These are phyloP conservation scores for Lichtheimia hyalospora DNA, from an alignment of 371 early-diverging fungal species.

Conservation along the genomic window DNA sequence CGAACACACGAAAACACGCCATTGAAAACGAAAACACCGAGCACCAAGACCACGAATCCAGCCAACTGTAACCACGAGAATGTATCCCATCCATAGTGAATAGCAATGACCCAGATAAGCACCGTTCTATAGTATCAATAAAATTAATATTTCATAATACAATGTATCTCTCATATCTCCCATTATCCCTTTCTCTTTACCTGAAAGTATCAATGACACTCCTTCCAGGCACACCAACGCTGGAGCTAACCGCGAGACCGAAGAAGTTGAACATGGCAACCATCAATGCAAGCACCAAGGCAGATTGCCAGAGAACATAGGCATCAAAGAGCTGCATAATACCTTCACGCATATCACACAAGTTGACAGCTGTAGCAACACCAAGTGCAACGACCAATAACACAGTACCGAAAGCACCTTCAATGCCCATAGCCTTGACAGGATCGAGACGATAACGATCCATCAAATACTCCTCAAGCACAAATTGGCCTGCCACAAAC, in stretches of 20 bases:
- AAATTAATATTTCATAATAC: neutral
- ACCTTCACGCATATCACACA: slow-evolving; percentile 28
- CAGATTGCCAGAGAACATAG: slow-evolving; percentile 38
- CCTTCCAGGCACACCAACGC: slow-evolving; percentile 41
- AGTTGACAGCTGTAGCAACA: slow-evolving; percentile 23
- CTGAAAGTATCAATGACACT: slow-evolving; percentile 43
- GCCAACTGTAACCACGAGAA: slow-evolving; percentile 38
- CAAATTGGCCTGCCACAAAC: slow-evolving; percentile 45
- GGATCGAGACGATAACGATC: slow-evolving; percentile 42
- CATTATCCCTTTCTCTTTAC: slow-evolving; percentile 16
- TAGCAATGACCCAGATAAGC: slow-evolving; percentile 42
- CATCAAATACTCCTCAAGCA: slow-evolving; percentile 48
- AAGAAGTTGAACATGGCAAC: slow-evolving; percentile 50
- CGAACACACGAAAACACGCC: slow-evolving; percentile 36
- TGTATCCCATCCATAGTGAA: slow-evolving; percentile 42
- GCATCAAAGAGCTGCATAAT: slow-evolving; percentile 21
- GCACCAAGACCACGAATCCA: slow-evolving; percentile 31
- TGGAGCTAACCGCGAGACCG: slow-evolving; percentile 39
- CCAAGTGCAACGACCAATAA: slow-evolving; percentile 20
- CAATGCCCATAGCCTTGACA: slow-evolving; percentile 49
- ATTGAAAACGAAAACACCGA: slow-evolving; percentile 43
- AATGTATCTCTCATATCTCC: too few relatives aligned
- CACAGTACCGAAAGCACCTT: slow-evolving; percentile 38
- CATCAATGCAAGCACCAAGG: slow-evolving; percentile 34
- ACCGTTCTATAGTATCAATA: slow-evolving; percentile 37